Evolutionary conservation across 129 eudicot species (phyloP).

Genomic region (Helianthus annuus): DNA sequence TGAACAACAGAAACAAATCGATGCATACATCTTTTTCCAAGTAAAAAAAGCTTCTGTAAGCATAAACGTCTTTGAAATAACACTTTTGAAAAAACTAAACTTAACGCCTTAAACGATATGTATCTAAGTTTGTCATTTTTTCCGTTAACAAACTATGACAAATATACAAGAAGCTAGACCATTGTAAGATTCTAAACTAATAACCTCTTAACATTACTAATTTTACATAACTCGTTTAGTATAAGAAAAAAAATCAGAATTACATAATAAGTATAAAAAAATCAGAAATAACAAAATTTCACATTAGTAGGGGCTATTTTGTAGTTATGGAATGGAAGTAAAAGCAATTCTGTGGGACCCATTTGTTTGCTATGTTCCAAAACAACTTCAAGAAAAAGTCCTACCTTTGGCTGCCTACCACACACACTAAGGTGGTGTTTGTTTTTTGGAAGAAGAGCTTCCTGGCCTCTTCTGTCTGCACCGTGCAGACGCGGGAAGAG

Average conservation of each 20-base stretch:
- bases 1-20: neutral
- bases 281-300: constrained; percentile 10
- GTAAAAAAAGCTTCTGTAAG: neutral
- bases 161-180: neutral
- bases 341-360: constrained; percentile 28
- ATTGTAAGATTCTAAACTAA: neutral
- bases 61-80: neutral
- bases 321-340: constrained; percentile 18
- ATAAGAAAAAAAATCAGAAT: neutral
- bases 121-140: neutral
- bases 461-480: too few species aligned
- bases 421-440: too few species aligned
- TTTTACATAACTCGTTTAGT: neutral
- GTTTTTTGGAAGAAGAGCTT: too few species aligned
- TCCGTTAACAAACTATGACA: neutral
- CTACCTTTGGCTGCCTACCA: constrained; percentile 34
- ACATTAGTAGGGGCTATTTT: constrained; percentile 6
- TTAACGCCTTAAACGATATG: neutral
- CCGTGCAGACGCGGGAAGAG: too few species aligned
- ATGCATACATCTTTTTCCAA: neutral
- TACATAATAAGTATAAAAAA: neutral
- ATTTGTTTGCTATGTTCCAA: constrained; percentile 25
- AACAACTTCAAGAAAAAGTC: constrained; percentile 32
- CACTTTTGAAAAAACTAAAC: neutral
- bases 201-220: neutral